Conservation (phyloP, 2,329 filamentous ascomycete genomes). For the Aspergillus fumigatiaffinis region DNA sequence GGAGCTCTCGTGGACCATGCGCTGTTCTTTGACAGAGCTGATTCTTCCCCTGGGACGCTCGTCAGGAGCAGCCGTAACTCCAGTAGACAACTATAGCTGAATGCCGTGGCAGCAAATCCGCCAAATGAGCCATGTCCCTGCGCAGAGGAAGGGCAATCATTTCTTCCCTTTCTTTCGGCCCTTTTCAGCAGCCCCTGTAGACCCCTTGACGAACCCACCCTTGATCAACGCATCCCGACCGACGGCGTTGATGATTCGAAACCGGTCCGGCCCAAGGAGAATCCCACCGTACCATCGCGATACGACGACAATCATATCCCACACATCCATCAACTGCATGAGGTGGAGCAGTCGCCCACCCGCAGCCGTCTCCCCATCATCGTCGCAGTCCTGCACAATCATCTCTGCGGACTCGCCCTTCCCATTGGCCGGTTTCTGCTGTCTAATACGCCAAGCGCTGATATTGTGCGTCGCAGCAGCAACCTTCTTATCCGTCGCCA, state of each 20-base stretch:
- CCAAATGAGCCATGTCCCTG: neutral
- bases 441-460: slow-evolving; percentile 80
- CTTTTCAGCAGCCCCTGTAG: slow-evolving; percentile 43
- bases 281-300: slow-evolving; percentile 94
- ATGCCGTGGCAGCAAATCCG: neutral
- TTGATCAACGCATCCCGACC: slow-evolving; percentile 80
- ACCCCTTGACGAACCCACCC: slow-evolving; percentile 64
- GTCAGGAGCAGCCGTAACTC: neutral
- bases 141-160: slow-evolving; percentile 14
- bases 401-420: slow-evolving; percentile 42
- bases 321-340: slow-evolving; percentile 91
- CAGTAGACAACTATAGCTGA: neutral
- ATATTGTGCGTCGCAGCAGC: slow-evolving; percentile 93
- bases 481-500: slow-evolving; percentile 77
- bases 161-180: slow-evolving; percentile 52
- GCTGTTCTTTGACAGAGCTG: neutral
- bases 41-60: neutral
- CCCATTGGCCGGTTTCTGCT: slow-evolving; percentile 17
- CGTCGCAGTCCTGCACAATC: slow-evolving; percentile 83
- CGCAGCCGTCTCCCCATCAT: slow-evolving; percentile 92
- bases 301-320: slow-evolving; percentile 89
- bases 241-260: slow-evolving; percentile 82
- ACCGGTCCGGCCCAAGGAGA: slow-evolving; percentile 81
- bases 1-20: neutral
- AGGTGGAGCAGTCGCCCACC: slow-evolving; percentile 80